Base-by-base conservation (phyloP, 2,329 filamentous ascomycete species). In the Colletotrichum viniferum region DNA sequence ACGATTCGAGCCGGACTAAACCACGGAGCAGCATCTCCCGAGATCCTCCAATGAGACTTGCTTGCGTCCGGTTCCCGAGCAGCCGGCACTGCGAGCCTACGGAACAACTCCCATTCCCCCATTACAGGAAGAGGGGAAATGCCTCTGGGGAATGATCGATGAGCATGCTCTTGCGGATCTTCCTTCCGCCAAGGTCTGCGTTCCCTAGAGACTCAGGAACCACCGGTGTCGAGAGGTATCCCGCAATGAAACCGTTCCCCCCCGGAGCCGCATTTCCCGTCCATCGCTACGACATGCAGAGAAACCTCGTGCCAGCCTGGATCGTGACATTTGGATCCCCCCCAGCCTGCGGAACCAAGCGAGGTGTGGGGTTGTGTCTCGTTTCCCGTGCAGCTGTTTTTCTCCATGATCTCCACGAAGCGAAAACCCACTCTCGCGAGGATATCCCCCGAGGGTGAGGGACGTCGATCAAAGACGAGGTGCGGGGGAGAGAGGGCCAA, bases 1-100 rank as follows among this genome's bases (percentile, higher is more conserved):
- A 52, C n/a, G 43, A 52, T 52, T 52, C 43, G 3, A 52, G 24
- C 63, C 8, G 63, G 4, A 64, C 30, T 18, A 18, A 60, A 67
- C 62, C 68, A 71, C 73, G 73, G 73, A 75, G 73, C 36, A 72
- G 8, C 5, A 56, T 2, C 28, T 38, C 63, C 73, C 73, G 73
- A 75, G 48, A 36, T 55, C 52, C 56, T 58, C 58, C 43, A 36
- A 48, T 55, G 52, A 52, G 28, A 21, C 10, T 58, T 43, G 69
- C 28, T 38, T 4, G 32, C 28, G 18, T 24, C 1, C 36, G 4
- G 8, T 13, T 58, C 64, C 64, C 38, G 64, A 69, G 55, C n/a
- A 48, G 67, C 55, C 67, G 67, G 67, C 36, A 52, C 67, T 8
- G 34, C 21, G 34, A 56, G 43, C 38, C 56, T 14, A 36, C 67